These are phyloP conservation scores for Cordyceps cicadae DNA, from an alignment of 2,329 filamentous ascomycete species.

Conservation along the genomic window DNA sequence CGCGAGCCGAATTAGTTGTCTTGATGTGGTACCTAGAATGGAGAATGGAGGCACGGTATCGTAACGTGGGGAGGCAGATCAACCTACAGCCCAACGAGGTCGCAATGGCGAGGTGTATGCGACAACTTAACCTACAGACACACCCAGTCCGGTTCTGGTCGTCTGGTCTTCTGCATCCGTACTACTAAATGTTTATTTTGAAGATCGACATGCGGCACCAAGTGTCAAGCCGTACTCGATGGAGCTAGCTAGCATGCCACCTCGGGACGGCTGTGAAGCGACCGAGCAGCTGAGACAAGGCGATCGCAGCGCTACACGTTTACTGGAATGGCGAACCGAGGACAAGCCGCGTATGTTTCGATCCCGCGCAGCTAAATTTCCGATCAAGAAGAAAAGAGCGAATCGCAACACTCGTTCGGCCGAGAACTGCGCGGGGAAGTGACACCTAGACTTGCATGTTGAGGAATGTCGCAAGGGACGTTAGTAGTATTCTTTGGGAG, in stretches of 20 bases:
- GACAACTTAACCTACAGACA: no score
- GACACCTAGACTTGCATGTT: not conserved
- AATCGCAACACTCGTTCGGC: not conserved
- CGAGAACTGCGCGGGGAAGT: not conserved
- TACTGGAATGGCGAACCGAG: not conserved
- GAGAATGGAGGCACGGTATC: no score
- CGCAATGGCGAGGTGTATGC: no score
- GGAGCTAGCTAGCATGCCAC: not conserved
- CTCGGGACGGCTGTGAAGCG: not conserved
- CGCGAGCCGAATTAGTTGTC: no score
- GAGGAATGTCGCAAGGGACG: constrained; percentile 3
- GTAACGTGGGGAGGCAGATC: no score
- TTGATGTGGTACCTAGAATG: no score
- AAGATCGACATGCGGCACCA: no score
- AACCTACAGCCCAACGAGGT: no score
- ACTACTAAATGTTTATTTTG: no score
- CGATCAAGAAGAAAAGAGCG: not conserved
- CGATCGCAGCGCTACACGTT: not conserved
- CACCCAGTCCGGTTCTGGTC: no score
- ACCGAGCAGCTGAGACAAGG: not conserved
- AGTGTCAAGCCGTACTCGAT: not conserved
- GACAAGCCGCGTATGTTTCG: not conserved
- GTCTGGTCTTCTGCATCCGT: no score
- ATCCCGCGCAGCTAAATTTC: not conserved
- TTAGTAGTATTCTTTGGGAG: constrained; percentile 10